Evolutionary conservation across 495 filamentous ascomycete genomes (phyloP).

Genomic region (Glonium stellatum): DNA sequence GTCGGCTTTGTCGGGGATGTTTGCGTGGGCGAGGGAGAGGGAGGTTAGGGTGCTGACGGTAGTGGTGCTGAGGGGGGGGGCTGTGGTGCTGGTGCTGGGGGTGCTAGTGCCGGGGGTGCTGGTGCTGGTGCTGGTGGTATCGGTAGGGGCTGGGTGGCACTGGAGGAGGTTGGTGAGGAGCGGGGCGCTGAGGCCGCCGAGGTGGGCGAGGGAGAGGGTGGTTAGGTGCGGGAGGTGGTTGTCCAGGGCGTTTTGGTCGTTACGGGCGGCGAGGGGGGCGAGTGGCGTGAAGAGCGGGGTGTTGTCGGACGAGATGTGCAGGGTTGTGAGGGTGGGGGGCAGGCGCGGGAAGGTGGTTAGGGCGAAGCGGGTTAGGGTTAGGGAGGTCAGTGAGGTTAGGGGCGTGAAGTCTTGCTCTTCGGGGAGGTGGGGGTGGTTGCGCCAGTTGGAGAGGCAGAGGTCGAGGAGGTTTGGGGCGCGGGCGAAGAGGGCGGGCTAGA

Average conservation of each 20-base stretch:
- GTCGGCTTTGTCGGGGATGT: conserved; percentile 10
- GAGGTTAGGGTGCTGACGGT: conserved; percentile 1
- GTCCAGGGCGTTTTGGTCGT: background rate
- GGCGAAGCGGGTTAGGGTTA: conserved; percentile 2
- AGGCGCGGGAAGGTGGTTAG: conserved; percentile 5
- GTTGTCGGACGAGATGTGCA: background rate
- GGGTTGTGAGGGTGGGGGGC: conserved; percentile 6
- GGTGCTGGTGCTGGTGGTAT: background rate
- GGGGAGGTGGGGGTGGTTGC: background rate
- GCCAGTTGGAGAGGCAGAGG: conserved; percentile 8
- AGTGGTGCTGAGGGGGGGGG: background rate
- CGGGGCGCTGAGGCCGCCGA: background rate
- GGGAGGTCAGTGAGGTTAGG: conserved; percentile 2
- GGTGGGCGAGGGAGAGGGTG: background rate
- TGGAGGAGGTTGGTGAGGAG: conserved; percentile 2
- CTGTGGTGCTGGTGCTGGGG: background rate
- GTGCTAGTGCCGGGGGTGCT: background rate
- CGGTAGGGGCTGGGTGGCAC: too few species aligned
- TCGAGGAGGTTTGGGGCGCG: conserved; percentile 5
- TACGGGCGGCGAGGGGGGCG: conserved; percentile 2
- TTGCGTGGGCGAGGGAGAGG: background rate
- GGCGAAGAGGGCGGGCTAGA: background rate
- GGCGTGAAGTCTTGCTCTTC: background rate
- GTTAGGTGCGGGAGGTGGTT: background rate
- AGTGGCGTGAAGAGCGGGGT: background rate